These are phyloP conservation scores for Clitopilus passeckerianus DNA, from an alignment of 768 basidiomycete species.

Conservation along the genomic window DNA sequence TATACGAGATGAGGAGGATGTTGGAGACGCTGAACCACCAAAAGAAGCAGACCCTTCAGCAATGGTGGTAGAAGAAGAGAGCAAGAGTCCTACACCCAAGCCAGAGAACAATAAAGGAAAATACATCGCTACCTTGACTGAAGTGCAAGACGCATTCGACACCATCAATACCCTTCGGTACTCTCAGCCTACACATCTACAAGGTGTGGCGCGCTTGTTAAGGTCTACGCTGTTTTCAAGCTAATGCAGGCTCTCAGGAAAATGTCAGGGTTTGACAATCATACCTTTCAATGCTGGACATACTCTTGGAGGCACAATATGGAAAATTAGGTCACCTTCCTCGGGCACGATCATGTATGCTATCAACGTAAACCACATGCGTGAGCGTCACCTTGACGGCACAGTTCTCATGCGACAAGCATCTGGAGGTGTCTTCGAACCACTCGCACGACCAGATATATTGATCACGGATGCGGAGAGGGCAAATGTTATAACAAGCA, in stretches of 20 bases:
- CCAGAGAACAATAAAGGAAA: conserved; percentile 35
- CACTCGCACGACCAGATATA: conserved; percentile 84
- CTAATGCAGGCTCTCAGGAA: conserved; percentile 44
- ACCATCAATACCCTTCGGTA: conserved; percentile 89
- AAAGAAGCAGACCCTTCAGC: conserved; percentile 19
- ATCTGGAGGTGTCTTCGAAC: conserved; percentile 79
- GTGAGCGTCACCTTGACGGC: conserved; percentile 92
- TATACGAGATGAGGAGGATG: conserved; percentile 69
- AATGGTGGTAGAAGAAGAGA: conserved; percentile 20
- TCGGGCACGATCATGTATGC: conserved; percentile 95
- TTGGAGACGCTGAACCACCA: conserved; percentile 36
- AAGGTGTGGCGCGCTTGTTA: conserved; percentile 54
- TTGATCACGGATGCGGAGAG: conserved; percentile 92
- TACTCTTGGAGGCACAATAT: conserved; percentile 93
- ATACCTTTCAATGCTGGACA: conserved; percentile 95
- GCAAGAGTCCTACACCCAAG: conserved; percentile 19
- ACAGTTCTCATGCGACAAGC: conserved; percentile 78
- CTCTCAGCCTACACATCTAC: conserved; percentile 92
- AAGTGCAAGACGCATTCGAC: conserved; percentile 92
- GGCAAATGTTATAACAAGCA: conserved; percentile 75
- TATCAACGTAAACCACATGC: conserved; percentile 93
- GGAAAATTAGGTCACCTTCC: conserved; percentile 98
- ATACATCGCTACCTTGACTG: conserved; percentile 72
- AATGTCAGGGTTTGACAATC: conserved; percentile 89
- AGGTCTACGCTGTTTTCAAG: neutral